These are phyloP conservation scores for Bjerkandera adusta DNA, from an alignment of 1,284 basidiomycete genomes.

Conservation along the genomic window DNA sequence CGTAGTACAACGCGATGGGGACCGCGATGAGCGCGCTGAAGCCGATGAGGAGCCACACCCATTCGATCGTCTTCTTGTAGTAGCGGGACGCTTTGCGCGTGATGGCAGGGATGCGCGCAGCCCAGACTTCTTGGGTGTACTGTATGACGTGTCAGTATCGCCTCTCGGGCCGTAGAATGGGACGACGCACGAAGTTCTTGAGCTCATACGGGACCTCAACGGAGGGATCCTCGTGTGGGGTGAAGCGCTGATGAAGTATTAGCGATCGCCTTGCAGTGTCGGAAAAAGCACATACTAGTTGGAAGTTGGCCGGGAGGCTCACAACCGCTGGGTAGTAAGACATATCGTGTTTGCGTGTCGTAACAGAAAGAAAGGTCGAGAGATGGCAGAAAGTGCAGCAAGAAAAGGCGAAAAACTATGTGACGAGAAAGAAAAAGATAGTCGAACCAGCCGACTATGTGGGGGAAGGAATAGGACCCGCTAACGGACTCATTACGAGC, in stretches of 20 bases:
- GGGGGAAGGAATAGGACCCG: slow-evolving; percentile 20
- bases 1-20: slow-evolving; percentile 39
- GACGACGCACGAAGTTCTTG: slow-evolving; percentile 15
- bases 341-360: slow-evolving; percentile 5
- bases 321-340: slow-evolving; percentile 10
- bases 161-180: neutral
- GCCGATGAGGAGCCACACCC: slow-evolving; percentile 38
- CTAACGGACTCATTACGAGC: neutral
- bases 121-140: slow-evolving; percentile 47
- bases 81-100: slow-evolving; percentile 39
- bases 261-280: neutral
- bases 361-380: neutral
- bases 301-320: neutral
- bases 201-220: slow-evolving; percentile 14
- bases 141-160: too few relatives aligned
- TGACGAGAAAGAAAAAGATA: too few relatives aligned
- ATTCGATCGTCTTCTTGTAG: slow-evolving; percentile 45
- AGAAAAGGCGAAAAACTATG: slow-evolving; percentile 11
- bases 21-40: slow-evolving; percentile 39
- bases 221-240: slow-evolving; percentile 10
- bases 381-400: slow-evolving; percentile 18
- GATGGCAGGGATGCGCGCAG: slow-evolving; percentile 39
- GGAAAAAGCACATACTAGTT: slow-evolving; percentile 3
- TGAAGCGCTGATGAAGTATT: slow-evolving; percentile 11
- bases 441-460: slow-evolving; percentile 33